Base-by-base conservation (phyloP, 331 rosid genomes). In the Cydonia oblonga region DNA sequence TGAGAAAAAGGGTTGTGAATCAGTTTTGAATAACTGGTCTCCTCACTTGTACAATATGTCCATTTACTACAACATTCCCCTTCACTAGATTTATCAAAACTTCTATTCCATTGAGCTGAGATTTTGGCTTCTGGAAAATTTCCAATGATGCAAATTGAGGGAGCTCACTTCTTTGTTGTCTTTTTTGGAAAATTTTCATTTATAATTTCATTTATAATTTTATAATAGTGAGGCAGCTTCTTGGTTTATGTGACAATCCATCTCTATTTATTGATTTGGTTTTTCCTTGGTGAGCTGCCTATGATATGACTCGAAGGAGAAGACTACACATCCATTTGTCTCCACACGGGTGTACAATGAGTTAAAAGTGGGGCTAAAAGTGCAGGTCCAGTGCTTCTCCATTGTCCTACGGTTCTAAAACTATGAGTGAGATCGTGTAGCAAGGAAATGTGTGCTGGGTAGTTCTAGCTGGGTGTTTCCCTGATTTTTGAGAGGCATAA, bases 291-390 rank as follows among this genome's bases (percentile, higher is more conserved):
- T 8, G 3, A 53, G 25, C 25, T 54, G 25, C 40, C 42, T 9
- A 54, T 3, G 60, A 54, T 54, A 54, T 54, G 60, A 54, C 25
- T 19, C 0, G 4, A 3, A 9, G 15, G 26, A 20, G 5, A 22
- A 54, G 60, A 54, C 26, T n/a, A 54, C 0, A 1, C 23, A 0
- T 1, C 14, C 0, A 0, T 0, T 9, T 20, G 23, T n/a, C 15
- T 54, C 26, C 60, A 54, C 5, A 0, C 0, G 1, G 14, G 60
- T 54, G 3, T 3, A 54, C 1, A 54, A 9, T 20, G 60, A 3
- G 2, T 3, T 54, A 54, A 46, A 0, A 15, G 14, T 54, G 26
- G 5, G 60, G 3, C 2, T 46, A 46, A 46, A 1, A 53, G 24
- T 9, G 26, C 6, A 20, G 2, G 6, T 54, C 26, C 12, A 3